Percentiles rank a stretch among this genome's conserved stretches.
Conservation (phyloP, 805 yeast genomes). For the Brettanomyces custersianus region DNA sequence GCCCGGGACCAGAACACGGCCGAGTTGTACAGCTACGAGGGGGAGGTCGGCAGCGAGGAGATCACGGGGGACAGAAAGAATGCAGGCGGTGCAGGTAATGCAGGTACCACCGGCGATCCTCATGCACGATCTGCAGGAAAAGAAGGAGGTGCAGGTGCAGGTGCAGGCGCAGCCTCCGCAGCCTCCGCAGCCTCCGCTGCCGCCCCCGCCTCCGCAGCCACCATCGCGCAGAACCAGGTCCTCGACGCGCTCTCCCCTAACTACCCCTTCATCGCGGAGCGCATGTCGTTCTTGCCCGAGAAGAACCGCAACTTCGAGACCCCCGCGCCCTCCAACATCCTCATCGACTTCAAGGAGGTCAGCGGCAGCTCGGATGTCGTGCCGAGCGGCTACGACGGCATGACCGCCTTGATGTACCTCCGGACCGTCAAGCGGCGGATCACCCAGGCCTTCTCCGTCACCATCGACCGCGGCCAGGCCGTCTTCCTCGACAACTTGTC, state of each 20-base stretch:
- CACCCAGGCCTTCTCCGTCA: constrained; percentile 73
- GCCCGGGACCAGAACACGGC: constrained; percentile 57
- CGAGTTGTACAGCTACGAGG: constrained; percentile 34
- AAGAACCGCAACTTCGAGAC: constrained; percentile 38
- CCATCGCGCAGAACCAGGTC: constrained; percentile 58
- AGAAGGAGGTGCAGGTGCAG: neutral
- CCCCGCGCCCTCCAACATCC: constrained; percentile 53
- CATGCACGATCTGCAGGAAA: neutral
- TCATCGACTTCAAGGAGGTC: constrained; percentile 71
- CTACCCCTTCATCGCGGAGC: constrained; percentile 44
- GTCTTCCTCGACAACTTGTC: constrained; percentile 58
- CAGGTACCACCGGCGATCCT: neutral
- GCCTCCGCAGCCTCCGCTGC: neutral
- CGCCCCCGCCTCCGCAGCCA: constrained; percentile 37
- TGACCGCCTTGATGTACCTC: constrained; percentile 65
- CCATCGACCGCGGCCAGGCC: constrained; percentile 48
- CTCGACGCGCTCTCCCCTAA: constrained; percentile 65
- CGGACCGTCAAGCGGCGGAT: constrained; percentile 54
- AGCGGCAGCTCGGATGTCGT: constrained; percentile 45
- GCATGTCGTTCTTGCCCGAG: constrained; percentile 32
- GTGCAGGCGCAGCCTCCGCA: neutral
- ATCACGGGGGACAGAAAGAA: no score
- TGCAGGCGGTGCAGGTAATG: constrained; percentile 9
- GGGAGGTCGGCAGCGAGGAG: no score
- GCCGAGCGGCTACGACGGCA: constrained; percentile 62